phyloP scores from a whole-genome alignment of 371 early-diverging fungal species.

The Mucor irregularis region DNA sequence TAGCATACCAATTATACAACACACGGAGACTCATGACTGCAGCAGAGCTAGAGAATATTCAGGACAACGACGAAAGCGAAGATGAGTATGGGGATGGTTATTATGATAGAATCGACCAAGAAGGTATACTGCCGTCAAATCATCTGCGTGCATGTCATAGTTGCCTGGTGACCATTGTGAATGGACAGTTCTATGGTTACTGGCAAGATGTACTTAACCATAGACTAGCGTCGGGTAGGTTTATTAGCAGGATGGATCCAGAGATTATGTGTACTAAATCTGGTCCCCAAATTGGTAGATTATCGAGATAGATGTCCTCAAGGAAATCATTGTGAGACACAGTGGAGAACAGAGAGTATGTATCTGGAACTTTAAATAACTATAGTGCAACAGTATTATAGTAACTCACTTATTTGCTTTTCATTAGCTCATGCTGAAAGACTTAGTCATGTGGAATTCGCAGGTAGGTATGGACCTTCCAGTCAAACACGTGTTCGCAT shows the following conservation, averaged over 20 bases:
- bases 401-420: too few species aligned
- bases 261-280: not conserved
- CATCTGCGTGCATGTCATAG: conserved; percentile 26
- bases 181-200: conserved; percentile 31
- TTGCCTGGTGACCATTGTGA: conserved; percentile 25
- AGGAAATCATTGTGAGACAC: conserved; percentile 18
- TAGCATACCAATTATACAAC: conserved; percentile 10
- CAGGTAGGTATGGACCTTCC: too few species aligned
- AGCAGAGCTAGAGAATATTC: not conserved
- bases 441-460: conserved; percentile 19
- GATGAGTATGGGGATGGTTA: not conserved
- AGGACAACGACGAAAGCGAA: not conserved
- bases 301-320: conserved; percentile 16
- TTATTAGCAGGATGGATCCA: not conserved
- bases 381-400: too few species aligned
- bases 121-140: conserved; percentile 15
- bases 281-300: not conserved
- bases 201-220: conserved; percentile 5
- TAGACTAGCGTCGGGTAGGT: not conserved
- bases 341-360: conserved; percentile 24
- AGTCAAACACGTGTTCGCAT: too few species aligned
- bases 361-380: too few species aligned
- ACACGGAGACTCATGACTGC: conserved; percentile 3
- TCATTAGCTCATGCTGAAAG: conserved; percentile 19
- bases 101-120: conserved; percentile 12